These are phyloP conservation scores for Candida khao-thaluensis DNA, from an alignment of 805 yeast genomes.

Conservation along the genomic window DNA sequence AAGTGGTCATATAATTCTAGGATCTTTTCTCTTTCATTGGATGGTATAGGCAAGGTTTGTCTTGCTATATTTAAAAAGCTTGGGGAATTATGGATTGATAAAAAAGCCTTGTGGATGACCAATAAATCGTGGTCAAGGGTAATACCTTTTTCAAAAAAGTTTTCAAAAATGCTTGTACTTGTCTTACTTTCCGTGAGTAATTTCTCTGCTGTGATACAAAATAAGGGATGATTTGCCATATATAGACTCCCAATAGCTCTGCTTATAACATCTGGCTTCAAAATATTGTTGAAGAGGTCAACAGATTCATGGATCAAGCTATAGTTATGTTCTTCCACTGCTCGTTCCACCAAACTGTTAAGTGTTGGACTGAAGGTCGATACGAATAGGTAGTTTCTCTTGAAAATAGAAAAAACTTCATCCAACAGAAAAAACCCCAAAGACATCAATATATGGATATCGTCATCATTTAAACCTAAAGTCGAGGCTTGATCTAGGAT, in stretches of 20 bases:
- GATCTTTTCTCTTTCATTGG: neutral
- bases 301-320: neutral
- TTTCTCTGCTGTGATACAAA: neutral
- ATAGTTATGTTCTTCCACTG: neutral
- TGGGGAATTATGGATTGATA: neutral
- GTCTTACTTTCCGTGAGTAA: neutral
- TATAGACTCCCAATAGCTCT: neutral
- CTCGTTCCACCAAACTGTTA: neutral
- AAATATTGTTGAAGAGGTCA: neutral
- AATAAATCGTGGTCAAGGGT: neutral
- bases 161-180: neutral
- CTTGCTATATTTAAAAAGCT: conserved; percentile 2
- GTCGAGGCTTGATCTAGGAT: neutral
- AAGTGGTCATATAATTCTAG: conserved; percentile 6
- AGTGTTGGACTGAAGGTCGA: neutral
- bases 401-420: neutral
- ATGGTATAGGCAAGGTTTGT: conserved; percentile 4
- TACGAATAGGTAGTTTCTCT: neutral
- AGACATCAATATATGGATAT: neutral
- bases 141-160: conserved; percentile 2
- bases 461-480: conserved; percentile 10
- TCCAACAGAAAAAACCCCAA: neutral
- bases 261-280: neutral
- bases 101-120: conserved; percentile 8
- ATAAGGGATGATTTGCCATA: neutral